Evolutionary conservation across 371 early-diverging fungal species (phyloP).

Genomic region (Syncephalastrum sp.): DNA sequence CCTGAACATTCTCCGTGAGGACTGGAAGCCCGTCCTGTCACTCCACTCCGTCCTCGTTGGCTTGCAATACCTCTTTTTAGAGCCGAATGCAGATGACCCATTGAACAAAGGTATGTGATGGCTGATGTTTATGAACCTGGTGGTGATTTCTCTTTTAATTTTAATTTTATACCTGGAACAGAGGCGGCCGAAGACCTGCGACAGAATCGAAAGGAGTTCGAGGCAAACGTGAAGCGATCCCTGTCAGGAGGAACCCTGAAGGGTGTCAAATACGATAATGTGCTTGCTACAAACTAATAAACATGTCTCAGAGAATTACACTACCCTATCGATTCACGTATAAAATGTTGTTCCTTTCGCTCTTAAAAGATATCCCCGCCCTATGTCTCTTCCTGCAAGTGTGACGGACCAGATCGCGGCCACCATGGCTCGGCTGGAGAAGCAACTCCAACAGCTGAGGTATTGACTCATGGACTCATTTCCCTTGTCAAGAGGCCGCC

Average conservation of each 20-base stretch:
- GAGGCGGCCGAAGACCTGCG: constrained; percentile 81
- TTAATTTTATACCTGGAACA: constrained; percentile 7
- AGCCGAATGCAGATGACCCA: constrained; percentile 99
- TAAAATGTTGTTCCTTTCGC: neutral
- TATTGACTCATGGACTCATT: neutral
- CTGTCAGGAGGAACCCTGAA: constrained; percentile 71
- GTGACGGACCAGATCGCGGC: constrained; percentile 1
- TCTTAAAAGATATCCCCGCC: neutral
- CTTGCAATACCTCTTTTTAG: constrained; percentile 93
- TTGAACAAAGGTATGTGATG: constrained; percentile 82
- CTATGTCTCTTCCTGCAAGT: constrained; percentile 2
- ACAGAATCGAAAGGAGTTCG: constrained; percentile 63
- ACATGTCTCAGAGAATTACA: too few species aligned
- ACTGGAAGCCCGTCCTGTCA: constrained; percentile 99
- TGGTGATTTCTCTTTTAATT: neutral
- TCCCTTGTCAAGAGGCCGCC: too few species aligned
- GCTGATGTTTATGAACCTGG: neutral
- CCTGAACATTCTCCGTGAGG: constrained; percentile 98
- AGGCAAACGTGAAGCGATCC: constrained; percentile 59
- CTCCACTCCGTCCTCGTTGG: constrained; percentile 96
- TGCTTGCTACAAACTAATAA: constrained; percentile 24
- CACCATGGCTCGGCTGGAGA: constrained; percentile 4
- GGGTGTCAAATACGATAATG: constrained; percentile 64
- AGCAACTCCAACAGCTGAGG: constrained; percentile 6
- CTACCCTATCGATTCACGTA: neutral